Evolutionary conservation across 257 asterid genomes (phyloP).

Genomic region (Avicennia marina): DNA sequence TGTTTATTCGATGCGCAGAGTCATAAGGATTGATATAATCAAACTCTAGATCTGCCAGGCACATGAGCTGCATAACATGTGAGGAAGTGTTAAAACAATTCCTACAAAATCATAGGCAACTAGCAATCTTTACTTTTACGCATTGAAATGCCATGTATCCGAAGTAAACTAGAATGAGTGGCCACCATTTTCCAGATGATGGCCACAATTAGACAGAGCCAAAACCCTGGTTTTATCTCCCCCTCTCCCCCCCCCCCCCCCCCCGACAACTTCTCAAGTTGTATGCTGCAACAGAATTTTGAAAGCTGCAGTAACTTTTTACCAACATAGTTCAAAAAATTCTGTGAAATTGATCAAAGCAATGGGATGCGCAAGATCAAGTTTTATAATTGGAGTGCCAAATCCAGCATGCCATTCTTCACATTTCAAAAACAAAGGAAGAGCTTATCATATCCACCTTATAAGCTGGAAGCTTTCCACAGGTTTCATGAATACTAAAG

Average conservation of each 20-base stretch:
- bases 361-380: background rate
- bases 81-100: background rate
- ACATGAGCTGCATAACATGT: constrained; percentile 64
- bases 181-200: no score
- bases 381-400: background rate
- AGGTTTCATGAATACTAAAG: background rate
- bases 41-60: constrained; percentile 85
- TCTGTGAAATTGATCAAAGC: background rate
- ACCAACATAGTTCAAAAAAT: background rate
- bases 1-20: constrained; percentile 79
- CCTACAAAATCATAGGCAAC: background rate
- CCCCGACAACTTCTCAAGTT: no score
- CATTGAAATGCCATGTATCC: background rate
- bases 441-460: background rate
- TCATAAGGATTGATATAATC: constrained; percentile 90
- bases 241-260: no score
- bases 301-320: background rate
- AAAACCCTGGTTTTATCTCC: background rate
- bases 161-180: no score
- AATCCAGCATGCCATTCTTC: constrained; percentile 2
- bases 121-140: background rate
- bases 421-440: background rate
- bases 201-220: background rate
- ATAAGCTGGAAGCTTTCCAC: background rate
- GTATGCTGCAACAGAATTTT: background rate